These are phyloP conservation scores for Dictyostelium brefeldianum DNA, from an alignment of 78 protist genomes.

Conservation along the genomic window DNA sequence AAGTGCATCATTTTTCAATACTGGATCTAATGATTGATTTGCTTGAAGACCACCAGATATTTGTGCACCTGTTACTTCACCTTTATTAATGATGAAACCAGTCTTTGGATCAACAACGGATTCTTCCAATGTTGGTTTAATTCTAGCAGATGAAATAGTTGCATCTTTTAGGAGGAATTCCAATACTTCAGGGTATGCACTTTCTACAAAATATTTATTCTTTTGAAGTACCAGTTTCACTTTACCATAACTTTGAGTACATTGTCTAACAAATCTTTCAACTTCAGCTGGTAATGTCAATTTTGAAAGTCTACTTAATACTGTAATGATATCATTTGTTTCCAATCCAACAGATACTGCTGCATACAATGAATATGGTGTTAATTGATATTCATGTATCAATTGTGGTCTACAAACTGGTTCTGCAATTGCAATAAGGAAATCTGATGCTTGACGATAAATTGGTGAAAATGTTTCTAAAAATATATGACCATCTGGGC, in stretches of 20 bases:
- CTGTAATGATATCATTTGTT: constrained; percentile 83
- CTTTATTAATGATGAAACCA: constrained; percentile 74
- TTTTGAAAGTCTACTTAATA: constrained; percentile 85
- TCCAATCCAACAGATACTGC: constrained; percentile 96
- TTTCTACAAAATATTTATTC: constrained; percentile 86
- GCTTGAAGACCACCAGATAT: constrained; percentile 73
- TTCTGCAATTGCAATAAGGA: constrained; percentile 97
- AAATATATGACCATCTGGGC: constrained; percentile 93
- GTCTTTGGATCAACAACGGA: constrained; percentile 51
- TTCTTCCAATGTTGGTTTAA: constrained; percentile 42
- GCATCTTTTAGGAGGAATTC: constrained; percentile 77
- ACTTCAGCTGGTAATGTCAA: constrained; percentile 60
- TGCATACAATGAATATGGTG: constrained; percentile 96
- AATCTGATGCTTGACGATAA: constrained; percentile 95
- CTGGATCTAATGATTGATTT: constrained; percentile 39
- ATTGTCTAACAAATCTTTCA: constrained; percentile 33
- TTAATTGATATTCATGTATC: constrained; percentile 96
- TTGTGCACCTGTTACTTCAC: constrained; percentile 17
- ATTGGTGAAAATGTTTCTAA: constrained; percentile 94
- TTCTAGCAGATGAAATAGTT: constrained; percentile 58
- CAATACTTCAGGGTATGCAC: constrained; percentile 71
- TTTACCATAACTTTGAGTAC: constrained; percentile 90
- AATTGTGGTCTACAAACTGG: constrained; percentile 93
- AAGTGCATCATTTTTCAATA: constrained; percentile 36
- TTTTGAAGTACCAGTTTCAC: constrained; percentile 86